A percentile compares a stretch with the other conserved stretches of the same genome.
phyloP scores from a whole-genome alignment of 1,139 yeast species.

The Neolecta irregularis region DNA sequence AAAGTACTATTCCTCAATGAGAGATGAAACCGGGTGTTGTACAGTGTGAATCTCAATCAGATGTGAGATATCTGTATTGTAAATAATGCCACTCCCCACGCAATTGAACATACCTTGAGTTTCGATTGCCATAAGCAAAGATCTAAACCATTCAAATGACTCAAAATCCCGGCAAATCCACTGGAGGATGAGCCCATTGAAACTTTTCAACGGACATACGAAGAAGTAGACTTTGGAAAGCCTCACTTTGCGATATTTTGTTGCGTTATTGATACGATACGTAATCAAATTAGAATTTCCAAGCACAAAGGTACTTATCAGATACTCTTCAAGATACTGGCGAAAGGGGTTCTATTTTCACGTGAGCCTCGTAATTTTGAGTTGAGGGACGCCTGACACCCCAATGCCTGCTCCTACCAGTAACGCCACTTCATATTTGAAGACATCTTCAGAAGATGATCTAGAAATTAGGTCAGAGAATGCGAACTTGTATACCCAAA shows the following conservation, averaged over 20 bases:
- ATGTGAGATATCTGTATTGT: conserved; percentile 5
- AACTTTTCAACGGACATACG: too few relatives aligned
- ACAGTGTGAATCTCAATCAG: conserved; percentile 10
- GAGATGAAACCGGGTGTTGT: too few relatives aligned
- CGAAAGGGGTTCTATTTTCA: conserved; percentile 12
- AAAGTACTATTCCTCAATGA: too few relatives aligned
- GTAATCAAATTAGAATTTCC: too few relatives aligned
- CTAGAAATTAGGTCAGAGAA: too few relatives aligned
- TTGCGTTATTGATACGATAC: conserved; percentile 9
- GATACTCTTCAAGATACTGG: conserved; percentile 9
- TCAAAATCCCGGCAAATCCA: conserved; percentile 11
- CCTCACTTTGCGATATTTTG: conserved; percentile 2
- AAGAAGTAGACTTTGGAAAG: conserved; percentile 9
- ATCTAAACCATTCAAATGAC: conserved; percentile 11
- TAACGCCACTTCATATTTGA: conserved; percentile 10
- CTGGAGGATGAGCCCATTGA: too few relatives aligned
- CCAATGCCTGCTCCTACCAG: conserved; percentile 13
- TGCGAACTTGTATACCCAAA: conserved; percentile 9
- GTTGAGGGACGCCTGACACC: too few relatives aligned
- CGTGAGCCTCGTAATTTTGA: too few relatives aligned
- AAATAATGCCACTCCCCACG: not conserved
- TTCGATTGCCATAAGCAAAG: conserved; percentile 8
- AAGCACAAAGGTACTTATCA: too few relatives aligned
- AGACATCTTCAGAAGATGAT: conserved; percentile 11
- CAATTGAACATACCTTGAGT: conserved; percentile 1